Conservation (phyloP, 108 stramenopile genomes). For the Discostella pseudostelligera region DNA sequence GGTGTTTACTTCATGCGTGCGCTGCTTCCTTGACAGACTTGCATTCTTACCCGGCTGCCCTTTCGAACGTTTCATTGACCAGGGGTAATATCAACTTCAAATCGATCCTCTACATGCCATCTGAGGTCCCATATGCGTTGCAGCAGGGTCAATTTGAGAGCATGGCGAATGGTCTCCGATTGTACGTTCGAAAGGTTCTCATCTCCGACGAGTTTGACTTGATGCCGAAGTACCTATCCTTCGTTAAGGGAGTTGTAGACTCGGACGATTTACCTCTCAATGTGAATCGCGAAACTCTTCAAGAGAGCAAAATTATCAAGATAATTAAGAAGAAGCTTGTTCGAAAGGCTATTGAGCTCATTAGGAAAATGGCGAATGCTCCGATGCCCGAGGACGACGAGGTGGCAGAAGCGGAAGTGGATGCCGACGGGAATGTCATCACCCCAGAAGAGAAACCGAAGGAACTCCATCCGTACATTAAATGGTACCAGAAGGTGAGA, state of each 20-base stretch:
- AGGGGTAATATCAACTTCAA: constrained; percentile 99
- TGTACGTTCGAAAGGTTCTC: constrained; percentile 99
- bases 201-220: constrained; percentile 98
- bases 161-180: constrained; percentile 51
- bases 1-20: background rate
- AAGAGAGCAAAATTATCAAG: constrained; percentile 94
- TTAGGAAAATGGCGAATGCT: constrained; percentile 78
- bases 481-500: constrained; percentile 96
- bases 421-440: constrained; percentile 57
- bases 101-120: constrained; percentile 94
- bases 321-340: constrained; percentile 99
- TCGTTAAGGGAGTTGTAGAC: constrained; percentile 98
- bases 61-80: background rate
- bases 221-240: constrained; percentile 93
- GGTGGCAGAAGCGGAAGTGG: constrained; percentile 58
- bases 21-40: background rate
- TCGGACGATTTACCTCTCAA: constrained; percentile 99
- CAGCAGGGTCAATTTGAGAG: constrained; percentile 51
- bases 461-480: constrained; percentile 77
- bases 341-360: constrained; percentile 96
- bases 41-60: background rate
- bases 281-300: constrained; percentile 99
- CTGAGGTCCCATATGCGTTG: constrained; percentile 55
- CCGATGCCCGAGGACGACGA: constrained; percentile 47
- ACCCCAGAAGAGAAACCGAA: constrained; percentile 52